Conservation (phyloP, 2,329 filamentous ascomycete species). For the Colletotrichum spaethianum region DNA sequence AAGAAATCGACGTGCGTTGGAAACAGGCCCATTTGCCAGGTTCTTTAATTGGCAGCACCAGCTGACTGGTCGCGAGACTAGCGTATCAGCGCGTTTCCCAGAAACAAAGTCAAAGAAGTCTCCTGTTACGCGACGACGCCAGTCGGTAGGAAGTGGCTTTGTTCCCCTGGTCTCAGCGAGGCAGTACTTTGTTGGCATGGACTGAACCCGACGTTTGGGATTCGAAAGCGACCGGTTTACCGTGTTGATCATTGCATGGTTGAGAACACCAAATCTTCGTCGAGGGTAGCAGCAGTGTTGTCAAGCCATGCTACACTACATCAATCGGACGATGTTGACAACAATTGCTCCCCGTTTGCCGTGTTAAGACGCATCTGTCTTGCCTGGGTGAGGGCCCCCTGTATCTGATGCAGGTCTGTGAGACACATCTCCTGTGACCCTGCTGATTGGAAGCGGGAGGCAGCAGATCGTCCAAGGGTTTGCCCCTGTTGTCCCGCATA, state of each 20-base stretch:
- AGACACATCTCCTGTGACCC: constrained; percentile 18
- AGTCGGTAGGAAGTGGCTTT: constrained; percentile 15
- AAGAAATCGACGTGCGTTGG: constrained; percentile 33
- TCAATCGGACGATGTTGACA: constrained; percentile 17
- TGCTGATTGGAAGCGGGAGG: constrained; percentile 29
- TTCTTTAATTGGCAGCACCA: constrained; percentile 38
- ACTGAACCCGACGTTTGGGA: neutral
- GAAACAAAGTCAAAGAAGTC: constrained; percentile 33
- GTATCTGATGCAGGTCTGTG: constrained; percentile 16
- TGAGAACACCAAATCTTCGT: neutral
- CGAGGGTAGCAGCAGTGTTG: neutral
- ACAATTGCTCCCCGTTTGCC: constrained; percentile 1
- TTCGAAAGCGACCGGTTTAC: neutral
- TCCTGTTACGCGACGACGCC: constrained; percentile 20
- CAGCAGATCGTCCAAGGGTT: constrained; percentile 39
- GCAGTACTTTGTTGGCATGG: neutral
- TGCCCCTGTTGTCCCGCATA: constrained; percentile 16
- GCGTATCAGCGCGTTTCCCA: constrained; percentile 19
- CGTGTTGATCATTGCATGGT: neutral
- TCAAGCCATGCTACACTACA: constrained; percentile 3
- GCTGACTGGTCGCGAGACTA: constrained; percentile 23
- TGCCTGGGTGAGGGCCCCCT: constrained; percentile 3
- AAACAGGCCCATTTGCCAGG: constrained; percentile 38
- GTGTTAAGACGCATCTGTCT: constrained; percentile 11
- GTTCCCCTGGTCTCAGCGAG: neutral